These are phyloP conservation scores for Podaxis rugospora DNA, from an alignment of 768 basidiomycete species.

Conservation along the genomic window DNA sequence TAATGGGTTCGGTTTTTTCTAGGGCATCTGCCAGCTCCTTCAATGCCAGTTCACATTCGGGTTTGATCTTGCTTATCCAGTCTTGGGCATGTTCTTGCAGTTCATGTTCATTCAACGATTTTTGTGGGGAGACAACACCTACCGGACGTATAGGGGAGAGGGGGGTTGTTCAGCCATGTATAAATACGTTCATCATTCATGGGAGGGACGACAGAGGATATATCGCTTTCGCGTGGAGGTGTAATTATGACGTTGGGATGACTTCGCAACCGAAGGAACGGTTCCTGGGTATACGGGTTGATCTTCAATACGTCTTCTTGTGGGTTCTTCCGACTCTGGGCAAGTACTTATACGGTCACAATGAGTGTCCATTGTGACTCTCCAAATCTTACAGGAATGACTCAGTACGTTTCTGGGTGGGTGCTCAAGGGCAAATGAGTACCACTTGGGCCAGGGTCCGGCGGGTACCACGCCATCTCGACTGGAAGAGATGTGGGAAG, in stretches of 20 bases:
- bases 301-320: conserved; percentile 22
- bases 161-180: conserved; percentile 40
- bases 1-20: conserved; percentile 18
- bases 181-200: conserved; percentile 50
- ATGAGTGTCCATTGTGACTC: neutral
- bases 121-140: neutral
- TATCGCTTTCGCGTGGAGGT: conserved; percentile 48
- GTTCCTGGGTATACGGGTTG: conserved; percentile 30
- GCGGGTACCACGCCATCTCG: neutral
- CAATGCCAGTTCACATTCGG: conserved; percentile 25
- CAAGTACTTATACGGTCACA: neutral
- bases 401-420: neutral
- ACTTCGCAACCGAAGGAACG: conserved; percentile 45
- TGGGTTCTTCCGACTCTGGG: neutral
- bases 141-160: conserved; percentile 48
- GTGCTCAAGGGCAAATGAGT: neutral
- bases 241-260: conserved; percentile 58
- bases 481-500: neutral
- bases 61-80: conserved; percentile 24
- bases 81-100: conserved; percentile 30
- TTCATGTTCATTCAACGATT: neutral
- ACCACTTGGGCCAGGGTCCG: neutral
- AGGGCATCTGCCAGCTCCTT: conserved; percentile 24
- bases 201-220: conserved; percentile 25
- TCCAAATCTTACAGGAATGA: neutral